These are phyloP conservation scores for Glonium stellatum DNA, from an alignment of 495 filamentous ascomycete genomes.

Conservation along the genomic window DNA sequence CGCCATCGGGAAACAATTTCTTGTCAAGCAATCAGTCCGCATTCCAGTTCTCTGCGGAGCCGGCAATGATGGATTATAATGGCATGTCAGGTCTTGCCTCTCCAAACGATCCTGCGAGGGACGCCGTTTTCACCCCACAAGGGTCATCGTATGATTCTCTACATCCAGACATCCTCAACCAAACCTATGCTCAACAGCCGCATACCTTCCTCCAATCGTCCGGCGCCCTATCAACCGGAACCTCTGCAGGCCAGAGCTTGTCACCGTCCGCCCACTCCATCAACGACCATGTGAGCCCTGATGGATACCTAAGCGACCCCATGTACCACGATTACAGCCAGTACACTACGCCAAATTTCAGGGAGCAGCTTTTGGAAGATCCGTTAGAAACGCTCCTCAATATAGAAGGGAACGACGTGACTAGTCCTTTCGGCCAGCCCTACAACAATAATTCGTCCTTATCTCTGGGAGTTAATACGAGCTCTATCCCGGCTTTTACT, in stretches of 20 bases:
- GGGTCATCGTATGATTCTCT: slow-evolving; percentile 23
- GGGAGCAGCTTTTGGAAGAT: slow-evolving; percentile 14
- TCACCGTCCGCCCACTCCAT: slow-evolving; percentile 24
- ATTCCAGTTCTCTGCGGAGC: slow-evolving; percentile 24
- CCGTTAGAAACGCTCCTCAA: slow-evolving; percentile 9
- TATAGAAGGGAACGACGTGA: slow-evolving; percentile 4
- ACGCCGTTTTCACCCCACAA: slow-evolving; percentile 21
- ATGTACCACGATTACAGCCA: slow-evolving; percentile 19
- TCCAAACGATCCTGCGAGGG: slow-evolving; percentile 5
- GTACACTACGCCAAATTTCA: slow-evolving; percentile 19
- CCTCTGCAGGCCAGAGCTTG: slow-evolving; percentile 17
- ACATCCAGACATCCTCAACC: slow-evolving; percentile 19
- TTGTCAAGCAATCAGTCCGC: slow-evolving; percentile 7
- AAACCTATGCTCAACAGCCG: slow-evolving; percentile 13
- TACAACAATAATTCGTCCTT: slow-evolving; percentile 6
- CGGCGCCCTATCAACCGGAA: slow-evolving; percentile 14
- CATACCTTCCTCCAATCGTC: slow-evolving; percentile 10
- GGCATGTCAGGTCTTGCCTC: slow-evolving; percentile 8
- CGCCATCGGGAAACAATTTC: slow-evolving; percentile 7
- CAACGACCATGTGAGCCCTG: slow-evolving; percentile 23
- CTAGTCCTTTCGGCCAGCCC: slow-evolving; percentile 3
- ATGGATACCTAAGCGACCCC: slow-evolving; percentile 23
- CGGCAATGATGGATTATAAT: slow-evolving; percentile 19
- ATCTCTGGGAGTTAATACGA: slow-evolving; percentile 12
- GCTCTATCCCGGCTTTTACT: slow-evolving; percentile 8